Conservation (phyloP, 139 green algal species). For the Microglena sp. region DNA sequence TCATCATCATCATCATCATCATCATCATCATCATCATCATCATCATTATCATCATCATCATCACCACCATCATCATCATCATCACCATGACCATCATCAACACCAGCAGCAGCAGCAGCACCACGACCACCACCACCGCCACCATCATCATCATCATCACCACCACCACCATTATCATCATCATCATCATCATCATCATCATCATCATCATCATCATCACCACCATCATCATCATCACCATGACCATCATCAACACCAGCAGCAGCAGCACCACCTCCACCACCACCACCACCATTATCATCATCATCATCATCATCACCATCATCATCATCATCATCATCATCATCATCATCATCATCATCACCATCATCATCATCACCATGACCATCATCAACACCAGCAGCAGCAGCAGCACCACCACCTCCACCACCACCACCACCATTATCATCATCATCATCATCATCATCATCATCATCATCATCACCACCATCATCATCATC, state of each 20-base stretch:
- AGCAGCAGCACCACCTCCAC: no score
- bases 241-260: no score
- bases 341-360: slow-evolving; percentile 5
- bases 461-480: slow-evolving; percentile 5
- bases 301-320: slow-evolving; percentile 4
- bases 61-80: slow-evolving; percentile 11
- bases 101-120: no score
- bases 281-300: neutral
- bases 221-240: neutral
- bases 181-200: slow-evolving; percentile 17
- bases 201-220: no score
- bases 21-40: slow-evolving; percentile 8
- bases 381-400: no score
- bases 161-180: slow-evolving; percentile 14
- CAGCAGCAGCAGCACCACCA: neutral
- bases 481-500: slow-evolving; percentile 2
- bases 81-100: no score
- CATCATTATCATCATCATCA: slow-evolving; percentile 9
- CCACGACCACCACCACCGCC: slow-evolving; percentile 14
- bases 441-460: slow-evolving; percentile 5
- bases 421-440: neutral
- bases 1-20: slow-evolving; percentile 4
- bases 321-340: slow-evolving; percentile 6
- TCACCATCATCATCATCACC: slow-evolving; percentile 3
- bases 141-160: slow-evolving; percentile 10